Evolutionary conservation across 208 protist species (phyloP).

Genomic region (Novymonas esmeraldas): DNA sequence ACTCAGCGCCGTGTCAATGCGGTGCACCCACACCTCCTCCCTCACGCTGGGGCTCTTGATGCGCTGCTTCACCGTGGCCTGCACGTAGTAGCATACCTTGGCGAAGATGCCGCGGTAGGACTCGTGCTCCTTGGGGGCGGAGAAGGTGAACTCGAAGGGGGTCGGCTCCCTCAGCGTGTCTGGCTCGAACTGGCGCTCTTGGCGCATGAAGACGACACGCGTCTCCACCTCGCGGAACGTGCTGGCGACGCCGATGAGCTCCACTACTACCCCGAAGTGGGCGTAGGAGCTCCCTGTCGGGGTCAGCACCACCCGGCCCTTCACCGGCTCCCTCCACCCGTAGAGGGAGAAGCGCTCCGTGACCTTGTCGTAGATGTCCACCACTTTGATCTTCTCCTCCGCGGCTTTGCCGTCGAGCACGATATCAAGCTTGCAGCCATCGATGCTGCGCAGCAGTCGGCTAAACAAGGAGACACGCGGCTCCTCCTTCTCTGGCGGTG

Average conservation of each 20-base stretch:
- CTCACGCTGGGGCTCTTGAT: conserved; percentile 65
- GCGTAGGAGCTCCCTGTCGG: conserved; percentile 60
- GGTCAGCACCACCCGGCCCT: conserved; percentile 54
- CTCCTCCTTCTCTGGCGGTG: conserved; percentile 66
- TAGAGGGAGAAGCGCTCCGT: conserved; percentile 72
- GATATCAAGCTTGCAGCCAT: conserved; percentile 75
- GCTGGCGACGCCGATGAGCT: conserved; percentile 61
- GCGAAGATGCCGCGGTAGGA: conserved; percentile 82
- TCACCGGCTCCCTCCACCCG: conserved; percentile 49
- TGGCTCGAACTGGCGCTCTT: conserved; percentile 75
- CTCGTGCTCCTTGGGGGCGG: conserved; percentile 76
- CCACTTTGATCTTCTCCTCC: conserved; percentile 18
- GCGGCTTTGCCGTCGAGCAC: conserved; percentile 47
- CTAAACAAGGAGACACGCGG: conserved; percentile 56
- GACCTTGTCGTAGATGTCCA: conserved; percentile 35
- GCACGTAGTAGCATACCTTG: conserved; percentile 70
- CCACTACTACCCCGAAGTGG: conserved; percentile 76
- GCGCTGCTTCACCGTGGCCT: conserved; percentile 59
- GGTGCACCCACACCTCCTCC: conserved; percentile 81
- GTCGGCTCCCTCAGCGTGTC: conserved; percentile 52
- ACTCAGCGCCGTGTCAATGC: conserved; percentile 53
- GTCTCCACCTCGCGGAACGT: conserved; percentile 31
- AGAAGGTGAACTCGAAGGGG: conserved; percentile 75
- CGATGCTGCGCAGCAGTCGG: conserved; percentile 67
- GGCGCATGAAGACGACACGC: conserved; percentile 53